These are phyloP conservation scores for Orbilia oligospora DNA, from an alignment of 2,329 filamentous ascomycete genomes.

Conservation along the genomic window DNA sequence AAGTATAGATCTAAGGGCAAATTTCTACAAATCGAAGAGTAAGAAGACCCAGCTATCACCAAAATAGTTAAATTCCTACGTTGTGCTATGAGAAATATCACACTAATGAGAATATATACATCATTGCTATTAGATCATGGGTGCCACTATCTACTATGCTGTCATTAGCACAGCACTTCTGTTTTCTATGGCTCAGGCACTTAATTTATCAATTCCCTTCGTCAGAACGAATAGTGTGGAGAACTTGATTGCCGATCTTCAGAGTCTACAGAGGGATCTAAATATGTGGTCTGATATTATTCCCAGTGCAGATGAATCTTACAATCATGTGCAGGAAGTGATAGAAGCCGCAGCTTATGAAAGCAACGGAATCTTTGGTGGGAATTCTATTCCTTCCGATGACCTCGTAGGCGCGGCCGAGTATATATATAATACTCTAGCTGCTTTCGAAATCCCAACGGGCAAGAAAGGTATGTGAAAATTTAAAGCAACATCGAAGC, in stretches of 20 bases:
- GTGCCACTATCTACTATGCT: not conserved
- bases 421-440: slow-evolving; percentile 1
- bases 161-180: not conserved
- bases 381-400: not conserved
- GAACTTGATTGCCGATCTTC: slow-evolving; percentile 2
- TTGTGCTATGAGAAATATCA: no score
- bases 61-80: no score
- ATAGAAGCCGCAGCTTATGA: slow-evolving; percentile 14
- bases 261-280: slow-evolving; percentile 2
- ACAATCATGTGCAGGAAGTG: slow-evolving; percentile 4
- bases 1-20: no score
- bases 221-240: slow-evolving; percentile 23
- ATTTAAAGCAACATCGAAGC: no score
- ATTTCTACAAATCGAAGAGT: no score
- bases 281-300: not conserved
- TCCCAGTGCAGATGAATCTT: not conserved
- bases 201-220: not conserved
- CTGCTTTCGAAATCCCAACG: not conserved
- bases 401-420: not conserved
- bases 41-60: no score
- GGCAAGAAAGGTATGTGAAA: not conserved
- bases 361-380: slow-evolving; percentile 1
- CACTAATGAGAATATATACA: not conserved
- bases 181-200: not conserved
- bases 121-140: not conserved